Evolutionary conservation across 2,329 filamentous ascomycete genomes (phyloP).

Genomic region (Calonectria pseudoturangicola): DNA sequence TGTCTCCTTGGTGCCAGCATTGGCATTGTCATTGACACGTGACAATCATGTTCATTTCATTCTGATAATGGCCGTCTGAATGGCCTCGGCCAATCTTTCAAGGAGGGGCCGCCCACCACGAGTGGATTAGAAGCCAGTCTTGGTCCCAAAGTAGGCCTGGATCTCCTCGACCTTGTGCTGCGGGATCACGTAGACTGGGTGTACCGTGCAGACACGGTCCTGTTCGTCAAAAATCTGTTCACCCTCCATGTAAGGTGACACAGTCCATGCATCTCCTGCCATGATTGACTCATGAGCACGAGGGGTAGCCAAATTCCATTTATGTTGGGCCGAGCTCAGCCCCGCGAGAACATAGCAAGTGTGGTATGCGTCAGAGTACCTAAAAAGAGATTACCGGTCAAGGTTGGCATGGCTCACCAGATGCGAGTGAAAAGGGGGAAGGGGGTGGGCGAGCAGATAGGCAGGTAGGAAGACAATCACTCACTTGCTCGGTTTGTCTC

Average conservation of each 20-base stretch:
- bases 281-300: conserved; percentile 59
- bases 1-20: neutral
- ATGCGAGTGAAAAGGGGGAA: conserved; percentile 42
- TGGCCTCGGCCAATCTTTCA: conserved; percentile 18
- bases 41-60: conserved; percentile 26
- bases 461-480: conserved; percentile 55
- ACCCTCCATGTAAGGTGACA: conserved; percentile 70
- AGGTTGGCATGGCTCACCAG: conserved; percentile 43
- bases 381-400: conserved; percentile 57
- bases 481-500: conserved; percentile 95
- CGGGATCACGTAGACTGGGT: conserved; percentile 91
- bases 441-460: conserved; percentile 15
- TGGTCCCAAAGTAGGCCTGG: conserved; percentile 78
- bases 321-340: conserved; percentile 87
- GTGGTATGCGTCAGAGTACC: conserved; percentile 90
- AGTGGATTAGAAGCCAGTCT: conserved; percentile 71
- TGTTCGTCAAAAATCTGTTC: conserved; percentile 80
- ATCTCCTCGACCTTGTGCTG: conserved; percentile 79
- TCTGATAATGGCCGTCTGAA: conserved; percentile 9
- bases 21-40: conserved; percentile 32
- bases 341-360: conserved; percentile 94
- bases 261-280: conserved; percentile 66
- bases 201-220: conserved; percentile 82
- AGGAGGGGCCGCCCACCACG: conserved; percentile 33
- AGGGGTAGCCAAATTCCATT: conserved; percentile 68